These are phyloP conservation scores for Suillus subluteus DNA, from an alignment of 768 basidiomycete species.

Conservation along the genomic window DNA sequence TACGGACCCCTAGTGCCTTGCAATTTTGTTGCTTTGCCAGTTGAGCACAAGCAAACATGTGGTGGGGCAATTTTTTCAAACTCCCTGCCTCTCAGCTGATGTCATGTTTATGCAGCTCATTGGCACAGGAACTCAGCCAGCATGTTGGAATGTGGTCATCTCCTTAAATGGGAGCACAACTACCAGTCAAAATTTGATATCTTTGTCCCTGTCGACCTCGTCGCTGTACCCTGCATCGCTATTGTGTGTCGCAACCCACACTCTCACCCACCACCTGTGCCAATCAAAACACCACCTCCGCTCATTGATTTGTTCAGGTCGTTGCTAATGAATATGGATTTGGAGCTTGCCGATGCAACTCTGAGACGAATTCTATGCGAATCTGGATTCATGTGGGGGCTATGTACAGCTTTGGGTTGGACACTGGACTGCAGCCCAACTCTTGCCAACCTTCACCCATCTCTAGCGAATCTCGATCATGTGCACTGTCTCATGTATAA, in stretches of 20 bases:
- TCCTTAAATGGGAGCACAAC: not conserved
- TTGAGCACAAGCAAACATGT: not conserved
- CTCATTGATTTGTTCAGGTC: not conserved
- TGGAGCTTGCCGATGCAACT: not conserved
- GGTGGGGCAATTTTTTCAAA: not conserved
- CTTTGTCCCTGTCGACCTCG: not conserved
- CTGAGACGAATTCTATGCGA: not conserved
- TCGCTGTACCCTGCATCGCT: not conserved
- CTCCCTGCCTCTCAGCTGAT: not conserved
- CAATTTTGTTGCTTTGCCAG: not conserved
- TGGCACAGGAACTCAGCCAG: not conserved
- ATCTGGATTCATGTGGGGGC: not conserved
- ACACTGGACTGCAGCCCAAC: too few relatives aligned
- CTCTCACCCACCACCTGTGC: constrained; percentile 30
- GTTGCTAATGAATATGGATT: not conserved
- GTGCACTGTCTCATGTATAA: too few relatives aligned
- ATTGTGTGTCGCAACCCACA: not conserved
- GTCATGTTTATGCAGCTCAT: not conserved
- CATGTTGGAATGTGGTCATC: not conserved
- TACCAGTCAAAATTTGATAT: not conserved
- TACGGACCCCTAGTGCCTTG: not conserved
- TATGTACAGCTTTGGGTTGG: too few relatives aligned
- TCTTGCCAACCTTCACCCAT: too few relatives aligned
- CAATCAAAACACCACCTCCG: not conserved
- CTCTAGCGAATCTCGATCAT: too few relatives aligned